Evolutionary conservation across 495 filamentous ascomycete genomes (phyloP).

Genomic region (Alectoria sarmentosa): DNA sequence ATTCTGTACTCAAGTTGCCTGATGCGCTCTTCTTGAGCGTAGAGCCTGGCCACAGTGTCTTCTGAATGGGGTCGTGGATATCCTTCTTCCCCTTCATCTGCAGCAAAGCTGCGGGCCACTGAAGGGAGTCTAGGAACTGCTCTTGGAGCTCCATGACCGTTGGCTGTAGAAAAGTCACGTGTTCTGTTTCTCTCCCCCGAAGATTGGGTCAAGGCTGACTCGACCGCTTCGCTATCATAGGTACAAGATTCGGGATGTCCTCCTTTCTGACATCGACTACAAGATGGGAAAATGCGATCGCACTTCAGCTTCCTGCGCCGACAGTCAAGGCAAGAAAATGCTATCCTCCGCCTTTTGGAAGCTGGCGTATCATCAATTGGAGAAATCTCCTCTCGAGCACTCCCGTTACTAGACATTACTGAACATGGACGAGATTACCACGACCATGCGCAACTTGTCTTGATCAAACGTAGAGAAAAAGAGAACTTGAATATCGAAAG

Average conservation of each 20-base stretch:
- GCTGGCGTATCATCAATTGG: slow-evolving; percentile 11
- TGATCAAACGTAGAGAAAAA: background rate
- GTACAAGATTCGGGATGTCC: slow-evolving; percentile 26
- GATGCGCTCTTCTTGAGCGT: slow-evolving; percentile 15
- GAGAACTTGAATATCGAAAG: background rate
- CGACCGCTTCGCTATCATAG: slow-evolving; percentile 23
- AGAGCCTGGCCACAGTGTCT: slow-evolving; percentile 9
- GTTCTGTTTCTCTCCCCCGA: background rate
- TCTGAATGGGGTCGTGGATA: background rate
- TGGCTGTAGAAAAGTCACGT: slow-evolving; percentile 8
- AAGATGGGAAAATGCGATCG: slow-evolving; percentile 32
- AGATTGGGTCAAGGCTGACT: slow-evolving; percentile 1
- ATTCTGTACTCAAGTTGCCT: slow-evolving; percentile 21
- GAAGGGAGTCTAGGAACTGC: slow-evolving; percentile 7
- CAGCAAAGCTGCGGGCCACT: slow-evolving; percentile 14
- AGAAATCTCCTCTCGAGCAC: slow-evolving; percentile 5
- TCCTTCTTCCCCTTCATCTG: slow-evolving; percentile 9
- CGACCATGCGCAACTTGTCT: background rate
- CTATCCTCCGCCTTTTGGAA: slow-evolving; percentile 24
- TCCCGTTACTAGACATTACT: slow-evolving; percentile 12
- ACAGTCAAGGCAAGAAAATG: slow-evolving; percentile 33
- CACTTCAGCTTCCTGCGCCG: slow-evolving; percentile 34
- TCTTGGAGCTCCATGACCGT: slow-evolving; percentile 8
- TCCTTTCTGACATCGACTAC: slow-evolving; percentile 31
- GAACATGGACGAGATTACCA: background rate